Evolutionary conservation across 768 basidiomycete species (phyloP).

Genomic region (Pisolithus tinctorius): DNA sequence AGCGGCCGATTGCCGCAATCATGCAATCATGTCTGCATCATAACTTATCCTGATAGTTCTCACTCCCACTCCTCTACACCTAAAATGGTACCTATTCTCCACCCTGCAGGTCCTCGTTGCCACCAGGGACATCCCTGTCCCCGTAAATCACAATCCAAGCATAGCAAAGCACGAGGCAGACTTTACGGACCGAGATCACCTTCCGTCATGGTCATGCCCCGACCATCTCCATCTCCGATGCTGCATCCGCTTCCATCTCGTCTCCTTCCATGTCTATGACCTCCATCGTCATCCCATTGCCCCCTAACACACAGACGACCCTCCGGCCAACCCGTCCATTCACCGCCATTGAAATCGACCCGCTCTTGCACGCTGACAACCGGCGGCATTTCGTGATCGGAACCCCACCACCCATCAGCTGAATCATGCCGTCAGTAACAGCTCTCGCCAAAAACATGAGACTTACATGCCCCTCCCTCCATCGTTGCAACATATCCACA

Average conservation of each 20-base stretch:
- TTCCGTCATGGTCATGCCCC: conserved; percentile 16
- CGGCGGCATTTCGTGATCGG: conserved; percentile 53
- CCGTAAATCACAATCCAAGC: conserved; percentile 15
- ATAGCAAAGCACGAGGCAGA: conserved; percentile 21
- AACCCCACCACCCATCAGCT: conserved; percentile 45
- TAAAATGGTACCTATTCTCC: conserved; percentile 29
- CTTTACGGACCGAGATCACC: conserved; percentile 17
- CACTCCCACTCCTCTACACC: conserved; percentile 12
- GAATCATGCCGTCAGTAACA: conserved; percentile 25
- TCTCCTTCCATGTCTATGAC: conserved; percentile 74
- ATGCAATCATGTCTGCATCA: conserved; percentile 1
- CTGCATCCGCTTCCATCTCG: conserved; percentile 35
- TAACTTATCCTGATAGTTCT: not conserved
- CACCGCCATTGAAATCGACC: conserved; percentile 54
- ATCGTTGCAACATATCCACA: conserved; percentile 44
- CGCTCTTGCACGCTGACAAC: conserved; percentile 45
- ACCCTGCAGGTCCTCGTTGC: conserved; percentile 17
- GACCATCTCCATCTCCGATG: conserved; percentile 21
- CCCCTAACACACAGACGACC: conserved; percentile 70
- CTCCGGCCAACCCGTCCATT: conserved; percentile 71
- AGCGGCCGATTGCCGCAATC: conserved; percentile 5
- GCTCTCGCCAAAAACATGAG: conserved; percentile 29
- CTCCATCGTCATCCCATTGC: conserved; percentile 57
- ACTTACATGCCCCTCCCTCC: conserved; percentile 62
- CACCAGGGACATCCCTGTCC: conserved; percentile 16